Percentiles rank a stretch among this genome's conserved stretches.
Evolutionary conservation across 192 early-diverging fungal genomes (phyloP).

Genomic region (Entomortierella chlamydospora): DNA sequence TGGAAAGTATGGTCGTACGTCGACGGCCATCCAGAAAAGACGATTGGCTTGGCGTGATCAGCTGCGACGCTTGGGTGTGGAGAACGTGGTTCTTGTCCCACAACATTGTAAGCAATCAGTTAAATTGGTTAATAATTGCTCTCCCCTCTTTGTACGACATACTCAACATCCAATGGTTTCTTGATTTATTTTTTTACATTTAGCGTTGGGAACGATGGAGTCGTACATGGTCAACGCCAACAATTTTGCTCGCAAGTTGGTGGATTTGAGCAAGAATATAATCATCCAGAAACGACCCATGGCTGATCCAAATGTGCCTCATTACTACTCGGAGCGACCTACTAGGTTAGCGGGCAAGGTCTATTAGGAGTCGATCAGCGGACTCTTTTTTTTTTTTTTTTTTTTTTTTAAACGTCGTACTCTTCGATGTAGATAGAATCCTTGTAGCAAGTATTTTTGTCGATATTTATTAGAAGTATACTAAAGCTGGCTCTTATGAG

Average conservation of each 20-base stretch:
- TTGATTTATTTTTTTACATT: slow-evolving; percentile 2
- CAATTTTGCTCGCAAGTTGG: slow-evolving; percentile 37
- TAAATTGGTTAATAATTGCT: background rate
- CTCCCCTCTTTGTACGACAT: background rate
- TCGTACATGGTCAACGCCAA: slow-evolving; percentile 41
- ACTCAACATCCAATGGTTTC: background rate
- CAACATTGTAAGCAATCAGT: slow-evolving; percentile 30
- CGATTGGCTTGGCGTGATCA: slow-evolving; percentile 48
- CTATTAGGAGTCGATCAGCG: slow-evolving; percentile 1
- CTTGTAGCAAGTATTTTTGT: background rate
- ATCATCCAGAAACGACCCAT: slow-evolving; percentile 13
- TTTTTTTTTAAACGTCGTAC: too few species aligned
- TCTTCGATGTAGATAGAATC: background rate
- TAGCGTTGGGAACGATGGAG: slow-evolving; percentile 44
- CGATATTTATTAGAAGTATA: background rate
- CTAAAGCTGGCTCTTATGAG: background rate
- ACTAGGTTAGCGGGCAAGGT: slow-evolving; percentile 28
- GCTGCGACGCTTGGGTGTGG: slow-evolving; percentile 38
- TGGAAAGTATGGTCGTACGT: slow-evolving; percentile 33
- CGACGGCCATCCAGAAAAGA: slow-evolving; percentile 38
- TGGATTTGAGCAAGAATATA: slow-evolving; percentile 31
- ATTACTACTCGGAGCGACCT: slow-evolving; percentile 28
- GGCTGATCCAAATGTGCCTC: slow-evolving; percentile 29
- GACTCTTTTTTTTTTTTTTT: too few species aligned
- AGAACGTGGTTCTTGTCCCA: slow-evolving; percentile 46